These are phyloP conservation scores for Phytophthora pseudosyringae DNA, from an alignment of 352 stramenopile species.

Conservation along the genomic window DNA sequence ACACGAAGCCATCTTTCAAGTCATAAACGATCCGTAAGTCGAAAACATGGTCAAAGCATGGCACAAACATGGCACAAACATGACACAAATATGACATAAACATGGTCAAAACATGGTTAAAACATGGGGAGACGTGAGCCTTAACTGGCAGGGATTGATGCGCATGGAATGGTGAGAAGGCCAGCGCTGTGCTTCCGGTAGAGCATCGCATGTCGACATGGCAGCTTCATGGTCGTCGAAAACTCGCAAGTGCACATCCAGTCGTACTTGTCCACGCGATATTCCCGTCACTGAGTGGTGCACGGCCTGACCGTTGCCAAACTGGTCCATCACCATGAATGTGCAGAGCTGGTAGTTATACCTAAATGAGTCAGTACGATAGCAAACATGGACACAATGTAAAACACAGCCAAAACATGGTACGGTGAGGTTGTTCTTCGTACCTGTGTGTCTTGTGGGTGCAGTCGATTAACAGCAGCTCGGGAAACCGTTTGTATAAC, in stretches of 20 bases:
- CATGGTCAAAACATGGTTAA: neutral
- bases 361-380: neutral
- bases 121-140: too few relatives aligned
- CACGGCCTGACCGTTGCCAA: slow-evolving; percentile 6
- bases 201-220: neutral
- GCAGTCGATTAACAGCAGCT: slow-evolving; percentile 17
- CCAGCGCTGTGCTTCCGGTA: neutral
- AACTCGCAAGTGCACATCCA: neutral
- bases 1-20: too few relatives aligned
- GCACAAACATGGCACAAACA: neutral
- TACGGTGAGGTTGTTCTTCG: neutral
- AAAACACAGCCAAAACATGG: slow-evolving; percentile 12
- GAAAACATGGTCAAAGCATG: too few relatives aligned
- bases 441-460: slow-evolving; percentile 25
- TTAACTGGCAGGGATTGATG: neutral
- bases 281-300: slow-evolving; percentile 4
- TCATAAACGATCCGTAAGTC: too few relatives aligned
- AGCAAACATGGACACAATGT: neutral
- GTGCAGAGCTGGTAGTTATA: slow-evolving; percentile 18
- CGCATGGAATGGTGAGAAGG: neutral
- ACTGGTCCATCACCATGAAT: slow-evolving; percentile 18
- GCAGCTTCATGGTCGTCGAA: neutral
- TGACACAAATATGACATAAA: neutral
- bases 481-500: neutral
- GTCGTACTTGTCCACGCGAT: neutral